Evolutionary conservation across 441 rosid species (phyloP).

Genomic region (Dalechampia spathulata): DNA sequence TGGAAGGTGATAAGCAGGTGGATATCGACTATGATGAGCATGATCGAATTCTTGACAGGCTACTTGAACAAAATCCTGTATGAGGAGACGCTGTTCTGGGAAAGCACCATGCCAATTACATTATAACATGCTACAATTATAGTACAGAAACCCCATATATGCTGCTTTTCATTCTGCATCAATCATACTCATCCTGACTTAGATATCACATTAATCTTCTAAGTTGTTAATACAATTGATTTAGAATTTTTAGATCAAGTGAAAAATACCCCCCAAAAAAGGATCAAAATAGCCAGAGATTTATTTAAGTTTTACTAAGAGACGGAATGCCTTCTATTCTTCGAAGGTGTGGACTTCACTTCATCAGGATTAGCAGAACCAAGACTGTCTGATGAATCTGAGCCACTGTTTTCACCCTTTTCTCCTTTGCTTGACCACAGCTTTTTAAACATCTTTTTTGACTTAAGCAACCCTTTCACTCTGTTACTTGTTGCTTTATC

Average conservation of each 20-base stretch:
- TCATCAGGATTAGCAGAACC: constrained; percentile 49
- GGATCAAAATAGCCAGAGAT: not conserved
- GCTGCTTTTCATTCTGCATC: too few relatives aligned
- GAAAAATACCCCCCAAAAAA: not conserved
- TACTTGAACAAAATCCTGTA: too few relatives aligned
- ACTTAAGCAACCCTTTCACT: constrained; percentile 66
- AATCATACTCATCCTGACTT: not conserved
- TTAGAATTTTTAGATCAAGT: constrained; percentile 1
- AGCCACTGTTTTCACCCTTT: constrained; percentile 48
- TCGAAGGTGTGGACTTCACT: constrained; percentile 57
- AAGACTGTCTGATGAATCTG: constrained; percentile 65
- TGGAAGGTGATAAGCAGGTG: too few relatives aligned
- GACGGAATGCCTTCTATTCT: constrained; percentile 60
- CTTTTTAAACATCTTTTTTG: constrained; percentile 55
- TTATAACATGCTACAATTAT: too few relatives aligned
- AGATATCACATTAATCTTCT: not conserved
- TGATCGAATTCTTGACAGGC: too few relatives aligned
- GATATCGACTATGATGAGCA: too few relatives aligned
- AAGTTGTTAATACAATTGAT: constrained; percentile 12
- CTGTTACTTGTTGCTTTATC: constrained; percentile 39
- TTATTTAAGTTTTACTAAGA: constrained; percentile 31
- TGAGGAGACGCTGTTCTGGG: too few relatives aligned
- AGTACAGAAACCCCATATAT: too few relatives aligned
- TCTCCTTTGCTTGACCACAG: constrained; percentile 49
- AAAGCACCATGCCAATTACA: too few relatives aligned